Base-by-base conservation (phyloP, 2,329 filamentous ascomycete species). In the Scleromitrula shiraiana region DNA sequence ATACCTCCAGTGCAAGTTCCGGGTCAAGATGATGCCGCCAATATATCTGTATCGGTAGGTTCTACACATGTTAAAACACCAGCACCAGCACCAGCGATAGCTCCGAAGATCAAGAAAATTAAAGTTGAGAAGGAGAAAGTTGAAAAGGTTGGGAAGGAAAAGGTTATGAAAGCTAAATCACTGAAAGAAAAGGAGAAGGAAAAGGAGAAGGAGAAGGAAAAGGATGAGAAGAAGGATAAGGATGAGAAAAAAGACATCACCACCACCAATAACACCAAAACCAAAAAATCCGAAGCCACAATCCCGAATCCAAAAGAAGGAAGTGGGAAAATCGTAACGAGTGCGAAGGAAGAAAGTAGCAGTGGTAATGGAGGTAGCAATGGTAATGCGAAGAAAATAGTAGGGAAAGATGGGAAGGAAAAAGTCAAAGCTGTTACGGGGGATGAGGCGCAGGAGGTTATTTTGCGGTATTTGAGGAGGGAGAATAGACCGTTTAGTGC, bases 401-500 rank as follows among this genome's bases (percentile, higher is more conserved):
- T 43, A 7, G 17, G 22, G 52, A 56, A 56, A 54, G 52, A 54
- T 46, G 53, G 53, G 29, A 59, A 60, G 50, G 60, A 58, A 49
- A 62, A 59, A 37, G 52, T 54, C 3, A 56, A 59, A 33, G 39
- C 58, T 14, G 52, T 62, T 20, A 59, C 49, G 14, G 60, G 59
- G 5, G 58, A 62, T 17, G 57, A 63, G 60, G 66, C 66, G 26
- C 53, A 59, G 39, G 55, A 60, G 27, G 40, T 68, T 36, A 64
- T 69, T 35, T 42, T 62, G 44, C 52, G 55, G 46, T 69, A 69
- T 56, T 56, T 69, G 46, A 58, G 52, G 44, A 56, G 59, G 44
- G 64, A 68, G 53, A 69, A 69, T 58, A 55, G 67, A 17, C 66
- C 66, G 36, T 68, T 67, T 59, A 65, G 63, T 41, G 65, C 64